phyloP scores from a whole-genome alignment of 176 grass and related monocot genomes.

The Elaeis guineensis region DNA sequence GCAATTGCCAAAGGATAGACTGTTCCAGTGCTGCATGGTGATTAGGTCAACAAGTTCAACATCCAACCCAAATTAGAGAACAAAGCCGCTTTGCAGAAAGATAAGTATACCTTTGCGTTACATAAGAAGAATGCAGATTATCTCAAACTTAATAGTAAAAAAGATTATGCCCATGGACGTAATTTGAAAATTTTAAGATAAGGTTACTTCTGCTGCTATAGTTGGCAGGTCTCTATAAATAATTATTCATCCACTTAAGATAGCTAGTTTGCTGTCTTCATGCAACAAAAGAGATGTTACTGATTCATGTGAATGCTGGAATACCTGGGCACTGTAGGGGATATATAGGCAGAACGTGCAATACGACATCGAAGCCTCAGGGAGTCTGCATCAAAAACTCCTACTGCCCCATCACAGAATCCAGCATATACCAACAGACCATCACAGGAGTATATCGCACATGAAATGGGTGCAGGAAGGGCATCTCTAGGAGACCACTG shows the following conservation, averaged over 20 bases:
- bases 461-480: constrained; percentile 78
- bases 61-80: too few relatives aligned
- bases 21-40: constrained; percentile 38
- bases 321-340: constrained; percentile 58
- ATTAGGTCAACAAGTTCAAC: not conserved
- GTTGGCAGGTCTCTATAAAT: too few relatives aligned
- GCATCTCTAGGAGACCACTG: constrained; percentile 85
- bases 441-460: constrained; percentile 97
- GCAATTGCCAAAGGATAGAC: constrained; percentile 70
- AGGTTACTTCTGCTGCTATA: too few relatives aligned
- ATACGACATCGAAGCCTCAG: constrained; percentile 80
- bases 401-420: constrained; percentile 87
- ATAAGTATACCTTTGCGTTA: too few relatives aligned
- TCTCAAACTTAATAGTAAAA: too few relatives aligned
- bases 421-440: constrained; percentile 65
- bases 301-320: too few relatives aligned
- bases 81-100: constrained; percentile 9
- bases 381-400: constrained; percentile 88
- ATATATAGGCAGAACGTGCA: constrained; percentile 70
- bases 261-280: too few relatives aligned
- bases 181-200: too few relatives aligned
- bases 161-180: too few relatives aligned
- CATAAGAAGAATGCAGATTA: too few relatives aligned
- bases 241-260: too few relatives aligned
- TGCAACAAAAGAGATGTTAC: too few relatives aligned